These are phyloP conservation scores for Fraxinus paxiana DNA, from an alignment of 305 asterid species.

Conservation along the genomic window DNA sequence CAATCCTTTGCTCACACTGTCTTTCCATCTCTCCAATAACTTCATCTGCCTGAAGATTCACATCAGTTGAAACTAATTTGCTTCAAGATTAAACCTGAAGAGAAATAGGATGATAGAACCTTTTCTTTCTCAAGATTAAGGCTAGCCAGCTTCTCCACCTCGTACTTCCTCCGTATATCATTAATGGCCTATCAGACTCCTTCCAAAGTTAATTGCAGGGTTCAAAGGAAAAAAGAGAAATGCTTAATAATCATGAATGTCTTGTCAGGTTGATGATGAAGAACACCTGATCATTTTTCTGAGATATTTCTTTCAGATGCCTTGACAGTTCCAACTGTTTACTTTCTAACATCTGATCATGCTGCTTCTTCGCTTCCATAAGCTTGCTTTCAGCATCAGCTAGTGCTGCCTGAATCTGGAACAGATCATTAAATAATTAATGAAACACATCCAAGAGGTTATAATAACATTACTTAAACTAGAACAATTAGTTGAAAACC, in stretches of 20 bases:
- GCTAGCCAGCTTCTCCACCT: conserved; percentile 75
- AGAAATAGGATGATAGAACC: conserved; percentile 41
- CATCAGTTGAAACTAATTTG: conserved; percentile 22
- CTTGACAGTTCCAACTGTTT: conserved; percentile 81
- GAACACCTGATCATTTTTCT: conserved; percentile 80
- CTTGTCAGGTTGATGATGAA: conserved; percentile 10
- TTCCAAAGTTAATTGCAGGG: conserved; percentile 28
- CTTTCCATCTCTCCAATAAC: conserved; percentile 57
- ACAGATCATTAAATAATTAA: conserved; percentile 23
- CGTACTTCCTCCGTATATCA: conserved; percentile 78
- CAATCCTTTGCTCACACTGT: conserved; percentile 55
- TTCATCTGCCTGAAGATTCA: conserved; percentile 62
- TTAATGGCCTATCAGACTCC: conserved; percentile 67
- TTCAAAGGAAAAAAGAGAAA: conserved; percentile 20
- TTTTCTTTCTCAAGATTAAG: conserved; percentile 74
- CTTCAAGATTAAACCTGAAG: conserved; percentile 10
- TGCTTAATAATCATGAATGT: conserved; percentile 14
- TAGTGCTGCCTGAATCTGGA: conserved; percentile 62
- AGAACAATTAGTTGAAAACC: conserved; percentile 39
- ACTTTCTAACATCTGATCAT: conserved; percentile 80
- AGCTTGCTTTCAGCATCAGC: conserved; percentile 72
- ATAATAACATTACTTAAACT: conserved; percentile 15
- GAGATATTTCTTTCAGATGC: conserved; percentile 93
- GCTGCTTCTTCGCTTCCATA: conserved; percentile 73
- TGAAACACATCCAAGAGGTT: conserved; percentile 23